Conservation (phyloP, 192 early-diverging fungal genomes). For the Backusella mclennaniae region DNA sequence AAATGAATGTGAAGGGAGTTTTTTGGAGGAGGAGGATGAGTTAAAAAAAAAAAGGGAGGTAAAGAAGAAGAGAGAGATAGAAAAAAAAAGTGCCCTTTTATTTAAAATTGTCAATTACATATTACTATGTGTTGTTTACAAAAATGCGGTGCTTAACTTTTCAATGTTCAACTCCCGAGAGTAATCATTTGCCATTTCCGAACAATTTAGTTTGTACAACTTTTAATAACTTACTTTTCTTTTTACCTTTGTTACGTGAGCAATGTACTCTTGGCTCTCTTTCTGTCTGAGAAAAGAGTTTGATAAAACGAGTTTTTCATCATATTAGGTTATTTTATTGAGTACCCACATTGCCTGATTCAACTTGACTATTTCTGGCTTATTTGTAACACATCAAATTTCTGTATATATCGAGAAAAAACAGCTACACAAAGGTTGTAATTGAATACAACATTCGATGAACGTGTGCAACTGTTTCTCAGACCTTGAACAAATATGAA, state of each 20-base stretch:
- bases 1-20: slow-evolving; percentile 11
- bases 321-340: not conserved
- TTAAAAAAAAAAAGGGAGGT: not conserved
- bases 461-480: not conserved
- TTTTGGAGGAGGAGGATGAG: not conserved
- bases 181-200: slow-evolving; percentile 10
- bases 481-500: not conserved
- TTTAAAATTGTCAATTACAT: not conserved
- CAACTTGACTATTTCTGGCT: not conserved
- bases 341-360: not conserved
- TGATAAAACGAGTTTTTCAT: slow-evolving; percentile 6
- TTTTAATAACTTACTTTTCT: not conserved
- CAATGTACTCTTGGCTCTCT: not conserved
- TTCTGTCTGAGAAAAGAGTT: not conserved
- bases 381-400: not conserved
- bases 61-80: not conserved
- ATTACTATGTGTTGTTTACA: not conserved
- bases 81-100: not conserved
- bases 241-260: slow-evolving; percentile 6
- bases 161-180: slow-evolving; percentile 1
- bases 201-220: slow-evolving; percentile 11
- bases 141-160: not conserved
- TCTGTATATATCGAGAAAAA: not conserved
- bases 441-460: slow-evolving; percentile 1
- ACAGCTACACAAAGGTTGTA: not conserved